Percentiles rank a stretch among this genome's conserved stretches.
Conservation (phyloP, 345 rosid genomes). For the Salix udensis region DNA sequence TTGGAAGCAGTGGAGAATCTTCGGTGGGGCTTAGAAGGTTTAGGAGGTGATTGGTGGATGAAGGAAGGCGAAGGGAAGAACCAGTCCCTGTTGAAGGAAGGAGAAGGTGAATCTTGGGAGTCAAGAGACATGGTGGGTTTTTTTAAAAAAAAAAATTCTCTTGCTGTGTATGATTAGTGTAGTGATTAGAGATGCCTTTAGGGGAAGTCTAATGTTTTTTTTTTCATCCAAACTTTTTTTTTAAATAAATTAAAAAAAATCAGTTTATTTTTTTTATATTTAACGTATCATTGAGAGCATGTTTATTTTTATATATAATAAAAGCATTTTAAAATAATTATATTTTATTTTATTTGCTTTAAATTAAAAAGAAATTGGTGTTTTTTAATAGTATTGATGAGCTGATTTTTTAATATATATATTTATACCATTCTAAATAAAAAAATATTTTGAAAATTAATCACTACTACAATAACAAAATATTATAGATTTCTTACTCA, state of each 20-base stretch:
- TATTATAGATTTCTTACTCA: too few relatives aligned
- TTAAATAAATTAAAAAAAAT: too few relatives aligned
- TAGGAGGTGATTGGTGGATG: conserved; percentile 32
- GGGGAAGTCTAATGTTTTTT: not conserved
- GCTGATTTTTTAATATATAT: too few relatives aligned
- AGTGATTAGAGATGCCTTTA: not conserved
- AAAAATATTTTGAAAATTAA: too few relatives aligned
- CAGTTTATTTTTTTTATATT: not conserved
- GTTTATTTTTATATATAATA: too few relatives aligned
- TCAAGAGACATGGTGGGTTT: conserved; percentile 36
- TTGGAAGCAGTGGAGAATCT: conserved; percentile 41
- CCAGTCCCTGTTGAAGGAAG: conserved; percentile 50
- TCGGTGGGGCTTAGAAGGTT: conserved; percentile 30
- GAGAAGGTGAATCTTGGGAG: conserved; percentile 20
- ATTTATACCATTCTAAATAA: too few relatives aligned
- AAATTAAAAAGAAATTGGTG: too few relatives aligned
- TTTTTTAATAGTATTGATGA: too few relatives aligned
- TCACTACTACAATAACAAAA: too few relatives aligned
- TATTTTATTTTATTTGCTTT: too few relatives aligned
- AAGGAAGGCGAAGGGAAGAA: conserved; percentile 60
- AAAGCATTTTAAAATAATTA: too few relatives aligned
- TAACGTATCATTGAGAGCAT: too few relatives aligned
- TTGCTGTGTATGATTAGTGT: not conserved
- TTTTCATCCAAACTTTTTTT: not conserved
- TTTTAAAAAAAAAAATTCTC: not conserved